A percentile compares a stretch with the other conserved stretches of the same genome.
phyloP scores from a whole-genome alignment of 768 basidiomycete species.

The Rhodotorula babjevae region DNA sequence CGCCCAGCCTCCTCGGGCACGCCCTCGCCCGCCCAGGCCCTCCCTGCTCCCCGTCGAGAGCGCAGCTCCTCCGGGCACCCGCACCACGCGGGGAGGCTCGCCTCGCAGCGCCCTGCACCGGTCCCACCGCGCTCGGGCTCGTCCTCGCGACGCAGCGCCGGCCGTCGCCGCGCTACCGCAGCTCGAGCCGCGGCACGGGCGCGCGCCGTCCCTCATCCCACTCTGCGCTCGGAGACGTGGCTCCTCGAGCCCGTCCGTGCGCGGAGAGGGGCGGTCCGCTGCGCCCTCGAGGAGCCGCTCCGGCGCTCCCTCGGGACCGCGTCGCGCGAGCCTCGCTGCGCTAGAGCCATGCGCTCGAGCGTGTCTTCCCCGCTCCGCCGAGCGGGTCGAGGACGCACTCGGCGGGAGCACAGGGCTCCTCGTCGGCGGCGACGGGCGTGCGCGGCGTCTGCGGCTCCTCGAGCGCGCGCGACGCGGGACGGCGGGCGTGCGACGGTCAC shows the following conservation, averaged over 20 bases:
- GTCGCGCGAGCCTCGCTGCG: not conserved
- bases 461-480: not conserved
- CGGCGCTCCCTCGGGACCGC: no score
- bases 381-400: not conserved
- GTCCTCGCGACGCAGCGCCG: not conserved
- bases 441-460: not conserved
- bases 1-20: no score
- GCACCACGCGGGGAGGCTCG: not conserved
- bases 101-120: not conserved
- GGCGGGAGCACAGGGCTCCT: not conserved
- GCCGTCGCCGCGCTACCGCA: not conserved
- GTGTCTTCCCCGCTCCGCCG: conserved; percentile 2
- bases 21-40: not conserved
- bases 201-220: no score
- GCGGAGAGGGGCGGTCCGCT: not conserved
- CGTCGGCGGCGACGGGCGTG: not conserved
- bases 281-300: not conserved
- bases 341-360: conserved; percentile 14
- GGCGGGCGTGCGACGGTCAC: no score
- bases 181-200: not conserved
- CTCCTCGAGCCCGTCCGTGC: not conserved
- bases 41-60: not conserved
- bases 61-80: conserved; percentile 16
- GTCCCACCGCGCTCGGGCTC: not conserved
- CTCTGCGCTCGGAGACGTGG: conserved; percentile 3